Evolutionary conservation across 2,329 filamentous ascomycete genomes (phyloP), one percentile per base, ranked within the genome.

Genomic region (Stylonectria norvegica): DNA sequence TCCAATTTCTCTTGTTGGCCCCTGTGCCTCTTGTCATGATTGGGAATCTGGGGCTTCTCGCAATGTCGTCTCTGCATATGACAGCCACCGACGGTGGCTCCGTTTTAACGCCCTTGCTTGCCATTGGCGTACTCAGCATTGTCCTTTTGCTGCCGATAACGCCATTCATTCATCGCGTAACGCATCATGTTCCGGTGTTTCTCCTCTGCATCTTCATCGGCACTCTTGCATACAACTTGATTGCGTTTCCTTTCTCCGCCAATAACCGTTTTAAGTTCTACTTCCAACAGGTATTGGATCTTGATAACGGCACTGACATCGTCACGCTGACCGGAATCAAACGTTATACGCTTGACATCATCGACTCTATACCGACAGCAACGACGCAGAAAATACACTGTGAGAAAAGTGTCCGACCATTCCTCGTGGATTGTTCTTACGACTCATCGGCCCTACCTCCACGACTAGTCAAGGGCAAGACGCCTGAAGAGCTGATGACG

Each of bases 101-200:
- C 23, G 70, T 84, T 14, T 66, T 95, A 12, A 63, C 79, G 6
- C 82, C 89, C 5, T 89, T 95, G 61, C 59, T 94, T 11, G 63
- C 79, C 23, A 75, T 89, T 29, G 82, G 84, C 0, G 59, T 74
- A 5, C 74, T 91, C 47, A 81, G 82, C 10, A 77, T 88, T 1
- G 59, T 95, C 2, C 59, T 95, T 0, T 66, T 96, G 14, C 69
- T 88, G 1, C 93, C 93, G 0, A 63, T 89, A 3, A 77, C 83
- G 1, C 93, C 93, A 0, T 95, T 95, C 59, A 74, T 95, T 28
- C 90, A 97, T 61, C 84, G 91, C 30, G 80, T 93, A 48, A 88
- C 84, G 2, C 85, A 86, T 59, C 89, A 95, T 44, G 63, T 97
- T 4, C 90, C 93, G 0, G 68, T 84, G 0, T 82, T 95, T 53